Conservation (phyloP, 2,329 filamentous ascomycete species). For the Coniochaeta sp. region DNA sequence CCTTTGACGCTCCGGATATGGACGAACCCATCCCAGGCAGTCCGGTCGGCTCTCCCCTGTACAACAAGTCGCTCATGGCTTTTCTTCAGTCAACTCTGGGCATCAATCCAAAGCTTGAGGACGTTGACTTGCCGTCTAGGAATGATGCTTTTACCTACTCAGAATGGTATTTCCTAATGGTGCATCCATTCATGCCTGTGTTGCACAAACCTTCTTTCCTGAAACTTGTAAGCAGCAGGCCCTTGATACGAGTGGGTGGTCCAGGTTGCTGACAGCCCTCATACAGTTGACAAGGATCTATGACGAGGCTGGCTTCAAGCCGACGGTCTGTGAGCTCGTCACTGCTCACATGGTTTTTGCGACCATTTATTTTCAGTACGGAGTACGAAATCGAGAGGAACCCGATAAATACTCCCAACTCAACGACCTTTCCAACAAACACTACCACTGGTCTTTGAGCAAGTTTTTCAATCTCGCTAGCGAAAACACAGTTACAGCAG, state of each 20-base stretch:
- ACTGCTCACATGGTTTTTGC: constrained; percentile 75
- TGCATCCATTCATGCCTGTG: constrained; percentile 66
- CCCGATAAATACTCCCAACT: constrained; percentile 45
- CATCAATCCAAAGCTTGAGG: constrained; percentile 46
- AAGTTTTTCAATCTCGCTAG: constrained; percentile 59
- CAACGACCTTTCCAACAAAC: constrained; percentile 62
- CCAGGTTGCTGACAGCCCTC: constrained; percentile 4
- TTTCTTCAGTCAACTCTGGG: constrained; percentile 60
- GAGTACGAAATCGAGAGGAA: constrained; percentile 58
- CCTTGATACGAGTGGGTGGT: not conserved
- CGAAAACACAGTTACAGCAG: constrained; percentile 55
- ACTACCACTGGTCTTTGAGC: constrained; percentile 69
- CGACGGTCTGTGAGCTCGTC: constrained; percentile 58
- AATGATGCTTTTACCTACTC: constrained; percentile 61
- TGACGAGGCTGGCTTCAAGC: constrained; percentile 57
- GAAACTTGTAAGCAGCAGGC: constrained; percentile 46
- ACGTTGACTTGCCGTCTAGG: constrained; percentile 54
- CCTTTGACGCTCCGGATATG: constrained; percentile 60
- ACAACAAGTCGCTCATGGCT: constrained; percentile 66
- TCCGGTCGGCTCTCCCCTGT: constrained; percentile 36
- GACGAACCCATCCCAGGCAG: constrained; percentile 42
- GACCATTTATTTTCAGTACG: constrained; percentile 70
- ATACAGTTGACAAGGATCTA: constrained; percentile 59
- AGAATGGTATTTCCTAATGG: constrained; percentile 67
- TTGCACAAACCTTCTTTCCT: constrained; percentile 72